These are phyloP conservation scores for Verbascum thapsus DNA, from an alignment of 257 asterid species.

Conservation along the genomic window DNA sequence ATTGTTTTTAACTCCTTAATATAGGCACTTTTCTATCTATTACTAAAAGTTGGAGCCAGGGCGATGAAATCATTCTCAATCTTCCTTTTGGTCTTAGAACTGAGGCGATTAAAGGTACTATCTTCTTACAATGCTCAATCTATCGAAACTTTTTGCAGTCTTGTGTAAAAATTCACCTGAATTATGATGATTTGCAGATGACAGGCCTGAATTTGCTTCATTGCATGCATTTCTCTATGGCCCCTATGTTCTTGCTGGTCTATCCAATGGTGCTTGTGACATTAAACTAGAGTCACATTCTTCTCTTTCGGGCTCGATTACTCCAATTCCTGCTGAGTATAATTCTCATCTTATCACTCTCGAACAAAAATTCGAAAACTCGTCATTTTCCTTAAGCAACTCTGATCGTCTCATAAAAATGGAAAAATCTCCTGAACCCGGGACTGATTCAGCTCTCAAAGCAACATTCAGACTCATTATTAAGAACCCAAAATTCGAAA, in stretches of 20 bases:
- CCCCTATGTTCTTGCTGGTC: slow-evolving; percentile 84
- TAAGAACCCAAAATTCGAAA: slow-evolving; percentile 25
- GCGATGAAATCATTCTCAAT: slow-evolving; percentile 62
- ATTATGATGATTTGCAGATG: slow-evolving; percentile 54
- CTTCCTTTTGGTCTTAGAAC: slow-evolving; percentile 56
- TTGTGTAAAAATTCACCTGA: slow-evolving; percentile 18
- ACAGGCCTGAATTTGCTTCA: slow-evolving; percentile 69
- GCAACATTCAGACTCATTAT: slow-evolving; percentile 66
- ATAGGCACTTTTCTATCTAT: slow-evolving; percentile 74
- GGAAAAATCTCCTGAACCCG: slow-evolving; percentile 53
- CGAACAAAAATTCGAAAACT: slow-evolving; percentile 46
- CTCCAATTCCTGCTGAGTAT: slow-evolving; percentile 58
- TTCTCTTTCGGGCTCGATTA: slow-evolving; percentile 45
- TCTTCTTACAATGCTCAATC: slow-evolving; percentile 1
- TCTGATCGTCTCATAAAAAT: slow-evolving; percentile 39
- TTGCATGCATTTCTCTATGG: slow-evolving; percentile 80
- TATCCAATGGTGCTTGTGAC: slow-evolving; percentile 73
- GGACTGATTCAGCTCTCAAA: slow-evolving; percentile 61
- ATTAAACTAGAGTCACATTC: slow-evolving; percentile 36
- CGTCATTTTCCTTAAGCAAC: slow-evolving; percentile 44
- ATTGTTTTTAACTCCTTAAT: slow-evolving; percentile 22
- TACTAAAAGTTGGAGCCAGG: slow-evolving; percentile 51
- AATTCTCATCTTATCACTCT: slow-evolving; percentile 61
- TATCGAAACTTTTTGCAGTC: not conserved
- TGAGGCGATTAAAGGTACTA: slow-evolving; percentile 75